Evolutionary conservation across 1,284 basidiomycete genomes (phyloP).

Genomic region (Boletellus deceptivus): DNA sequence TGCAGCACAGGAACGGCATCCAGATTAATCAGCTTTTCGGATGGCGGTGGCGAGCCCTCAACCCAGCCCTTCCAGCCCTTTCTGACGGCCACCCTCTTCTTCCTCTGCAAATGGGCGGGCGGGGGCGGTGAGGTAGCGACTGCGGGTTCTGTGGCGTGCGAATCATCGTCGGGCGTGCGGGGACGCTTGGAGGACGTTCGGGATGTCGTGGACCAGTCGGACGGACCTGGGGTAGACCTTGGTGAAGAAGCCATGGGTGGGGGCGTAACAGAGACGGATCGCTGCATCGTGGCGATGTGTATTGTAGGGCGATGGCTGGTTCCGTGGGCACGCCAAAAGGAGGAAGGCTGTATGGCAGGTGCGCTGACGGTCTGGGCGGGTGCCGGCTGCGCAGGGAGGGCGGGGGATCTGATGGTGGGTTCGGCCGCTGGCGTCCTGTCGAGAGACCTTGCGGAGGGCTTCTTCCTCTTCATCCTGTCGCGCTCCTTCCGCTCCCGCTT

Average conservation of each 20-base stretch:
- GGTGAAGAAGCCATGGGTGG: constrained; percentile 66
- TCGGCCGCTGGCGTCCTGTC: constrained; percentile 29
- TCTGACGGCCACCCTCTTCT: constrained; percentile 66
- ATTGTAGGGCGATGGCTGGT: constrained; percentile 64
- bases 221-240: constrained; percentile 68
- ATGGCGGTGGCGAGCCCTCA: constrained; percentile 76
- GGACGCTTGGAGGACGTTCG: constrained; percentile 76
- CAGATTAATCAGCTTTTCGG: constrained; percentile 76
- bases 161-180: constrained; percentile 56
- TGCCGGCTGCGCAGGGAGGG: constrained; percentile 28
- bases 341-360: constrained; percentile 38
- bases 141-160: constrained; percentile 22
- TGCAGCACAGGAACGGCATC: constrained; percentile 57
- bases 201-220: constrained; percentile 67
- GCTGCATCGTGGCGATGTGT: constrained; percentile 61
- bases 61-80: constrained; percentile 88
- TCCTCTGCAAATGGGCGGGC: constrained; percentile 41
- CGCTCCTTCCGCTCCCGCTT: constrained; percentile 52
- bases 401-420: constrained; percentile 12
- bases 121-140: constrained; percentile 28
- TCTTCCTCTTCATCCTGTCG: constrained; percentile 41
- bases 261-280: constrained; percentile 71
- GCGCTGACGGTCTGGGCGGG: constrained; percentile 20
- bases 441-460: constrained; percentile 11
- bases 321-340: constrained; percentile 62